Evolutionary conservation across 2,329 filamentous ascomycete genomes (phyloP), one percentile per base, ranked within the genome.

Genomic region (Botrytis deweyae): DNA sequence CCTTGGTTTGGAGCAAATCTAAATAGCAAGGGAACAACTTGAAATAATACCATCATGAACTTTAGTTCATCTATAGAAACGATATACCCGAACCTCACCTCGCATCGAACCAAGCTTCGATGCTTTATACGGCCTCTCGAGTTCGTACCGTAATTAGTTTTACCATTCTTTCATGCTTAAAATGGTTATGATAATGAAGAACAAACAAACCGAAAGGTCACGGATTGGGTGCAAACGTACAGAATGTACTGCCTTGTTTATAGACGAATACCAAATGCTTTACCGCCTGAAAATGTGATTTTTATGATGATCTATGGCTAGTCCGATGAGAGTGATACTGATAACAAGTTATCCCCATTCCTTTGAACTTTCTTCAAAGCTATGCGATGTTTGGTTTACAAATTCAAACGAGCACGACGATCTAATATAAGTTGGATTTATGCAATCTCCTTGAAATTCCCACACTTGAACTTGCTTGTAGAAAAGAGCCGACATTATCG

Each of bases 1-100:
- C 71, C 78, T 81, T 40, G 79, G 79, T 70, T 73, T 78, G 10
- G 73, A 44, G 68, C 69, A 70, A 59, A 10, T 59, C 42, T 73
- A 73, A 65, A 46, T n/a, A 67, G 14, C 18, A 58, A 36, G 38
- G 25, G 18, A 65, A 5, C 38, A 65, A 52, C 8, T 58, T 66
- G 52, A 72, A 33, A 66, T 33, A 66, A 58, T 20, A 42, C 59
- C 46, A 64, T 38, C 22, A 68, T 49, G 71, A 72, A 62, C 33
- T 42, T 68, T 16, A 38, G 71, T 72, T 68, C 44, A 40, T 44
- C 29, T 44, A 59, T 68, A 44, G 12, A 29, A 69, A 58, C 63
- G 36, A 61, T 72, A 36, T 25, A 49, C 14, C 36, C 71, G 42
- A 69, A 40, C 42, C 29, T 46, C 49, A 61, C 64, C 29, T 46